phyloP scores from a whole-genome alignment of 208 protist species.

The Trypanosoma vivax region DNA sequence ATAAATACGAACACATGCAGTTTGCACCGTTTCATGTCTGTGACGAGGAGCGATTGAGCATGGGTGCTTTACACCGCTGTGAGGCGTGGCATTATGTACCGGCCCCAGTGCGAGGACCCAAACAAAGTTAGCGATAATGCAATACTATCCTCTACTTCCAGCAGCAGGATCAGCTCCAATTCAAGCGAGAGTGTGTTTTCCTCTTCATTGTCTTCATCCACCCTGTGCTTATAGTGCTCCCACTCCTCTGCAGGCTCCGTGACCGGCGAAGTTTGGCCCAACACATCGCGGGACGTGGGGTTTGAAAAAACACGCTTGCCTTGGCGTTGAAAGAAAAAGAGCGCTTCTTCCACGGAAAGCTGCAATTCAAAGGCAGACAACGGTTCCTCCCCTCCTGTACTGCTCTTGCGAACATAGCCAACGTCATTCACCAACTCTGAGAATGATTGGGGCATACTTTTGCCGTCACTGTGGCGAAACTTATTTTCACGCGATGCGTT shows the following conservation, averaged over 20 bases:
- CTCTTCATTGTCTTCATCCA: not conserved
- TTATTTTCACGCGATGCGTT: conserved; percentile 13
- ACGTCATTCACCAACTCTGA: too few species aligned
- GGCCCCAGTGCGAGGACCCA: conserved; percentile 69
- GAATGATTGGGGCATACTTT: too few species aligned
- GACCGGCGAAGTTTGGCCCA: too few species aligned
- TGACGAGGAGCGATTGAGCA: not conserved
- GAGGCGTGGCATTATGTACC: conserved; percentile 23
- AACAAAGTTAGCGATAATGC: conserved; percentile 54
- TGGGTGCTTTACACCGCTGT: conserved; percentile 1
- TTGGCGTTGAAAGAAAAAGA: conserved; percentile 19
- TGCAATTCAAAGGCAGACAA: conserved; percentile 16
- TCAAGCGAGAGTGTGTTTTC: conserved; percentile 12
- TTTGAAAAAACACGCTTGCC: conserved; percentile 3
- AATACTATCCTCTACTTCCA: conserved; percentile 35
- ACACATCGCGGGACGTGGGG: too few species aligned
- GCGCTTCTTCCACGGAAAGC: conserved; percentile 15
- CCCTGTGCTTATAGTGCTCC: not conserved
- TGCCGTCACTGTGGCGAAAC: too few species aligned
- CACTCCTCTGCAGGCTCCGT: not conserved
- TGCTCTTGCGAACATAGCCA: too few species aligned
- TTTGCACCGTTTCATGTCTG: not conserved
- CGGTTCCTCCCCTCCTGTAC: conserved; percentile 3
- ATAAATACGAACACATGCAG: not conserved
- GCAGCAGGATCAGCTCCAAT: conserved; percentile 36